Conservation (phyloP, 257 asterid genomes). For the Phtheirospermum japonicum region DNA sequence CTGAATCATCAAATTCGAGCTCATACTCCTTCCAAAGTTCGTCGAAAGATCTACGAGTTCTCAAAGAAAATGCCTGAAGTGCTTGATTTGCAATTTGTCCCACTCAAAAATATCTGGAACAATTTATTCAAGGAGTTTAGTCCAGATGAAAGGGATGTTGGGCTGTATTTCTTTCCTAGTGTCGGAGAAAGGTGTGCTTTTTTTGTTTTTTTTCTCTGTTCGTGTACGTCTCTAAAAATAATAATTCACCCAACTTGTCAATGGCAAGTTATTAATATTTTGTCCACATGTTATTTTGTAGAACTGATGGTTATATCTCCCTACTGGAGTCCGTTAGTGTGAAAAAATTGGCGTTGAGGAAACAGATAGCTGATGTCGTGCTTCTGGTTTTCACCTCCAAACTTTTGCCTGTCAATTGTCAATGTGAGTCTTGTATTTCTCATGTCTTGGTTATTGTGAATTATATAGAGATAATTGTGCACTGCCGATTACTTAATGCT, state of each 20-base stretch:
- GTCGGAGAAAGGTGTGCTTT: slow-evolving; percentile 40
- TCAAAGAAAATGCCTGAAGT: slow-evolving; percentile 53
- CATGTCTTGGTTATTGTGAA: background rate
- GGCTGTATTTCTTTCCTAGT: slow-evolving; percentile 59
- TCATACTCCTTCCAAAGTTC: slow-evolving; percentile 51
- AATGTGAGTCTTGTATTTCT: slow-evolving; percentile 40
- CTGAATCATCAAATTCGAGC: slow-evolving; percentile 43
- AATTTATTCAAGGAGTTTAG: slow-evolving; percentile 34
- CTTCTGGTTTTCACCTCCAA: slow-evolving; percentile 63
- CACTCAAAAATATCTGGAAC: slow-evolving; percentile 36
- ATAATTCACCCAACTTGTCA: background rate
- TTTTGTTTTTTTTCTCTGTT: too few species aligned
- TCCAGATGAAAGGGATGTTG: slow-evolving; percentile 53
- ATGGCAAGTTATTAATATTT: slow-evolving; percentile 1
- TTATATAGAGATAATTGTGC: background rate
- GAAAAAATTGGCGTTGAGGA: slow-evolving; percentile 47
- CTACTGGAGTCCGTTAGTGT: slow-evolving; percentile 41
- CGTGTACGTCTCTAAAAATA: too few species aligned
- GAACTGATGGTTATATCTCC: slow-evolving; percentile 40
- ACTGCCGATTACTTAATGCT: background rate
- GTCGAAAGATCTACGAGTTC: slow-evolving; percentile 44
- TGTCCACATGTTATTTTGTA: slow-evolving; percentile 27
- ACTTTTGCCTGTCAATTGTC: slow-evolving; percentile 45
- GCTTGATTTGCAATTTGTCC: slow-evolving; percentile 52
- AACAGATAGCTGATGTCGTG: slow-evolving; percentile 47